Evolutionary conservation across 345 rosid species (phyloP).

Genomic region (Anastatica hierochuntica): DNA sequence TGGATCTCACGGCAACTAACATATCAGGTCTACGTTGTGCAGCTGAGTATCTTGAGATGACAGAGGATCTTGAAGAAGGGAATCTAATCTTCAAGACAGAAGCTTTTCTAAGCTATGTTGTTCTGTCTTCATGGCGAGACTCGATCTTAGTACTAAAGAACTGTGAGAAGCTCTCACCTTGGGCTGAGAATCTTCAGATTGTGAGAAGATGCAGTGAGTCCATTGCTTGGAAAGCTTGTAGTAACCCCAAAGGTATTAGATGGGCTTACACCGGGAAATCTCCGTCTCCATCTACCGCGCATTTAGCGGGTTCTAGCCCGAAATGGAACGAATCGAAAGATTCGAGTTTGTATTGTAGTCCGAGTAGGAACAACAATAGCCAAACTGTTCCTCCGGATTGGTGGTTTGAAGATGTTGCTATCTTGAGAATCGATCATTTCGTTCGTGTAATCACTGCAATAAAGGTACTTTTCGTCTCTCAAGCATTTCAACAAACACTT

Average conservation of each 20-base stretch:
- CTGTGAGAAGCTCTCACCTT: conserved; percentile 89
- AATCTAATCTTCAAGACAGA: conserved; percentile 95
- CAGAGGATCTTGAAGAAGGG: conserved; percentile 98
- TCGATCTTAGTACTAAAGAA: conserved; percentile 78
- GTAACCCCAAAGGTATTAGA: conserved; percentile 87
- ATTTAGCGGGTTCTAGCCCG: conserved; percentile 46
- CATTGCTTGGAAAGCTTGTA: conserved; percentile 97
- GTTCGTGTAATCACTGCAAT: conserved; percentile 92
- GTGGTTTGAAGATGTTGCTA: conserved; percentile 98
- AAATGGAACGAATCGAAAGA: conserved; percentile 68
- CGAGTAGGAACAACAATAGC: conserved; percentile 54
- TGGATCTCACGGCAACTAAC: conserved; percentile 86
- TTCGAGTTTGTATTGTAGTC: conserved; percentile 39
- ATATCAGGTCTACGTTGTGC: conserved; percentile 85
- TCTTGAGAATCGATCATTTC: conserved; percentile 89
- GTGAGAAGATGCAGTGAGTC: conserved; percentile 94
- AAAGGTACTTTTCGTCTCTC: conserved; percentile 35
- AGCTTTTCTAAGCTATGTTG: conserved; percentile 94
- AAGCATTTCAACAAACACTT: not conserved
- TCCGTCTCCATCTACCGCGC: conserved; percentile 26
- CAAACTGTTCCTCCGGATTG: conserved; percentile 88
- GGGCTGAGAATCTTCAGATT: conserved; percentile 98
- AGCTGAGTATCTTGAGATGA: conserved; percentile 98
- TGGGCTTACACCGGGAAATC: conserved; percentile 87
- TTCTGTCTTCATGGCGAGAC: conserved; percentile 94